These are phyloP conservation scores for Chaetomium sp. DNA, from an alignment of 2,329 filamentous ascomycete genomes.

Conservation along the genomic window DNA sequence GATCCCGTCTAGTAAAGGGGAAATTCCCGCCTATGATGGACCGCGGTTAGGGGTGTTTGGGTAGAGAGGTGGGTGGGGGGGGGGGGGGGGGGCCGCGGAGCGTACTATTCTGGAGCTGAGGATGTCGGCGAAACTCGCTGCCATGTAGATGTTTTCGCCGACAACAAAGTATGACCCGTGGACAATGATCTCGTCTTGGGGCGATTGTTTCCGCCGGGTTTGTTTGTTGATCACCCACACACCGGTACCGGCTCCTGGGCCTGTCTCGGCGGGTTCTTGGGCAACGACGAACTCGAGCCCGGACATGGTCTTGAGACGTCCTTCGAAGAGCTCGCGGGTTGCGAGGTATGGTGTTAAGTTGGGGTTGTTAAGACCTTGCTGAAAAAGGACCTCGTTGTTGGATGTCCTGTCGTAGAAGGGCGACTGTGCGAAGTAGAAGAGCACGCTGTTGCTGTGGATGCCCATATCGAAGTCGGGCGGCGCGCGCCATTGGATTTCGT, in stretches of 20 bases:
- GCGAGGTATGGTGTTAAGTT: slow-evolving; percentile 59
- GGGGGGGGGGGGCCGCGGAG: slow-evolving; percentile 13
- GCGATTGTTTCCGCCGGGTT: slow-evolving; percentile 59
- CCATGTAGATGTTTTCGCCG: slow-evolving; percentile 68
- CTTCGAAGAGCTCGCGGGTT: slow-evolving; percentile 66
- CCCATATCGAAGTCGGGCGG: slow-evolving; percentile 44
- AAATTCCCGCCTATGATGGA: slow-evolving; percentile 53
- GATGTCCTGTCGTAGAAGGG: slow-evolving; percentile 69
- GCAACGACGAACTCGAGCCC: slow-evolving; percentile 69
- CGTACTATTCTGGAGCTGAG: slow-evolving; percentile 60
- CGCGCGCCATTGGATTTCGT: slow-evolving; percentile 68
- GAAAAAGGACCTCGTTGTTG: slow-evolving; percentile 66
- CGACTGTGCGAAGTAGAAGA: slow-evolving; percentile 68
- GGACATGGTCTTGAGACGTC: slow-evolving; percentile 63
- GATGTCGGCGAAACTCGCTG: slow-evolving; percentile 62
- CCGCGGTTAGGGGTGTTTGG: not conserved
- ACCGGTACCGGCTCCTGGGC: slow-evolving; percentile 61
- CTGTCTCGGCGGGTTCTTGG: slow-evolving; percentile 65
- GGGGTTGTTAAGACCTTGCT: slow-evolving; percentile 63
- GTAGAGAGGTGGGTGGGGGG: no score
- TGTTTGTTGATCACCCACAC: slow-evolving; percentile 73
- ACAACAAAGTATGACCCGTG: slow-evolving; percentile 66
- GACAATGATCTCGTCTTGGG: slow-evolving; percentile 59
- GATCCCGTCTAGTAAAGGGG: slow-evolving; percentile 56
- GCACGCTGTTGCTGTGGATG: slow-evolving; percentile 65